Conservation (phyloP, 805 yeast species). For the Nakazawaea ishiwadae region DNA sequence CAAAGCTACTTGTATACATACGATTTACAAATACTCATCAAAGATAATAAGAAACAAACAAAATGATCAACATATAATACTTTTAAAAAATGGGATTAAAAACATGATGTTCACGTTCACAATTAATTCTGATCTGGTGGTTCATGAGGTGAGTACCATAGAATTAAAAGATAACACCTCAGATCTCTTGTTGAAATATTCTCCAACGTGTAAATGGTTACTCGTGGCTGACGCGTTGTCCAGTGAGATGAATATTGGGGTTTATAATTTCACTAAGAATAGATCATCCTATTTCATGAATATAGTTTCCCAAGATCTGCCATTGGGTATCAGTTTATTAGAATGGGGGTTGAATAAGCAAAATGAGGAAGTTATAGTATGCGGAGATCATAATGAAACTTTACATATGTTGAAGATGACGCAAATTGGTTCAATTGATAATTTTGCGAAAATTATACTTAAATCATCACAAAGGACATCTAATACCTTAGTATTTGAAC, state of each 20-base stretch:
- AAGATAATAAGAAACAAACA: background rate
- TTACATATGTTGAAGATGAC: background rate
- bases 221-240: constrained; percentile 2
- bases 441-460: too few relatives aligned
- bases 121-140: background rate
- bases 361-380: constrained; percentile 1
- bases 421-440: too few relatives aligned
- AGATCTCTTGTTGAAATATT: background rate
- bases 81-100: constrained; percentile 1
- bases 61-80: background rate
- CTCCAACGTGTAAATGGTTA: constrained; percentile 5
- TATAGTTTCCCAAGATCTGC: too few relatives aligned
- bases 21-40: constrained; percentile 6
- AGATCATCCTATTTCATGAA: too few relatives aligned
- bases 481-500: background rate
- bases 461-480: too few relatives aligned
- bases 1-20: constrained; percentile 1
- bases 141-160: background rate
- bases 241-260: background rate
- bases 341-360: constrained; percentile 1
- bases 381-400: constrained; percentile 9
- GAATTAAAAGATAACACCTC: constrained; percentile 4
- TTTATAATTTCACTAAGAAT: constrained; percentile 9
- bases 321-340: constrained; percentile 1
- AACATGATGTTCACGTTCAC: constrained; percentile 3